Conservation (phyloP, 306 rosid species). For the Fagus sylvatica region DNA sequence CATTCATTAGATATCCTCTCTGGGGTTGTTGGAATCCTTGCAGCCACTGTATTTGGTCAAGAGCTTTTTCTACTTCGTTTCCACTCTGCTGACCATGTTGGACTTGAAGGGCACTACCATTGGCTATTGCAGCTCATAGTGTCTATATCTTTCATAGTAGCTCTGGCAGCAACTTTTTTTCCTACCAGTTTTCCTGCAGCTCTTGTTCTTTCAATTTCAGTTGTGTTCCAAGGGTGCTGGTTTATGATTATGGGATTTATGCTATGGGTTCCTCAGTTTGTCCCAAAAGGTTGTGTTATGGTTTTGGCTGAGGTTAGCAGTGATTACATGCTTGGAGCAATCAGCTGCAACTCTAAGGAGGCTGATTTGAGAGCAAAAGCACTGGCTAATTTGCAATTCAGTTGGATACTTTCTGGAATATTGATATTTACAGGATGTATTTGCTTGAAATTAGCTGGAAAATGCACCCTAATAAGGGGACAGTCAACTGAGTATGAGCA, state of each 20-base stretch:
- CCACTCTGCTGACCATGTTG: conserved; percentile 90
- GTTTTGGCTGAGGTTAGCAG: conserved; percentile 25
- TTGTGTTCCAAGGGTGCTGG: conserved; percentile 91
- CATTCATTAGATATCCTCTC: conserved; percentile 55
- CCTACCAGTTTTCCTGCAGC: conserved; percentile 71
- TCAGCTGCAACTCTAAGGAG: conserved; percentile 56
- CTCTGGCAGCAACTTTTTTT: conserved; percentile 57
- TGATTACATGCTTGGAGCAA: conserved; percentile 56
- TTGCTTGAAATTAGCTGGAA: conserved; percentile 56
- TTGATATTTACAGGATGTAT: conserved; percentile 52
- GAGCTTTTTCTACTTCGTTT: conserved; percentile 85
- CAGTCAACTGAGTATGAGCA: conserved; percentile 63
- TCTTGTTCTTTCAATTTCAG: conserved; percentile 67
- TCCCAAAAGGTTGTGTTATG: conserved; percentile 67
- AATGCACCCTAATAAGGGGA: conserved; percentile 31
- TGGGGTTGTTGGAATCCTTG: conserved; percentile 64
- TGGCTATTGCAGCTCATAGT: conserved; percentile 81
- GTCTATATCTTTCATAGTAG: conserved; percentile 51
- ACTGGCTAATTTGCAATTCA: conserved; percentile 83
- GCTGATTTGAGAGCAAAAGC: conserved; percentile 77
- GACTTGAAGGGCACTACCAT: conserved; percentile 93
- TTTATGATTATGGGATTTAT: conserved; percentile 80
- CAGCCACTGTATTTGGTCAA: conserved; percentile 73
- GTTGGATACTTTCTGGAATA: conserved; percentile 77
- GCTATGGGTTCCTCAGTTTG: conserved; percentile 68